A percentile compares a stretch with the other conserved stretches of the same genome.
Evolutionary conservation across 495 filamentous ascomycete species (phyloP).

Genomic region (Penicillium pulvis): DNA sequence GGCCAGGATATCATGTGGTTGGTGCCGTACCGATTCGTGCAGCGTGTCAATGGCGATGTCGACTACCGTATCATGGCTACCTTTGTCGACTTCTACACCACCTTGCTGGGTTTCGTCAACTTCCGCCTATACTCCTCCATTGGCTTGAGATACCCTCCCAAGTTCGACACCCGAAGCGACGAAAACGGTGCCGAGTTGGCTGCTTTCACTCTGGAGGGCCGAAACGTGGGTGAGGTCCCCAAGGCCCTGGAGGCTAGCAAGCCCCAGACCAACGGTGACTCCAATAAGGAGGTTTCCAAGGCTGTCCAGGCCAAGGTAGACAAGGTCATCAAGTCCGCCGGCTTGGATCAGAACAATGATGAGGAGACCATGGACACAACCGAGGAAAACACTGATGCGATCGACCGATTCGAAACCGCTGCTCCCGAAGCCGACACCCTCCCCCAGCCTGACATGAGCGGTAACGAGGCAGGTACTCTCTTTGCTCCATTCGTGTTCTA

Average conservation of each 20-base stretch:
- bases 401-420: conserved; percentile 86
- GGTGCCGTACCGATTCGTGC: conserved; percentile 95
- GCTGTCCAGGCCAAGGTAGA: conserved; percentile 59
- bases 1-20: conserved; percentile 98
- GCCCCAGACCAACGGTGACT: conserved; percentile 38
- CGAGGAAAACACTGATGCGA: conserved; percentile 60
- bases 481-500: conserved; percentile 89
- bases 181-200: conserved; percentile 86
- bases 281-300: conserved; percentile 49
- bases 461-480: conserved; percentile 58
- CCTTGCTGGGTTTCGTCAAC: conserved; percentile 92
- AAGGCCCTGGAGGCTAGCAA: conserved; percentile 58
- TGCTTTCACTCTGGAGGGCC: conserved; percentile 86
- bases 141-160: conserved; percentile 91
- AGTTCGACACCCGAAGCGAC: conserved; percentile 84
- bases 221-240: conserved; percentile 54
- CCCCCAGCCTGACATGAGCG: conserved; percentile 71
- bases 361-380: conserved; percentile 44
- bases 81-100: conserved; percentile 98
- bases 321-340: conserved; percentile 50
- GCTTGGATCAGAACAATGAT: conserved; percentile 44
- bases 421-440: conserved; percentile 81
- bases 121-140: conserved; percentile 88
- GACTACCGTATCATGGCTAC: conserved; percentile 99
- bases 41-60: conserved; percentile 85